phyloP scores from a whole-genome alignment of 2,329 filamentous ascomycete genomes.

The Colletotrichum higginsianum region DNA sequence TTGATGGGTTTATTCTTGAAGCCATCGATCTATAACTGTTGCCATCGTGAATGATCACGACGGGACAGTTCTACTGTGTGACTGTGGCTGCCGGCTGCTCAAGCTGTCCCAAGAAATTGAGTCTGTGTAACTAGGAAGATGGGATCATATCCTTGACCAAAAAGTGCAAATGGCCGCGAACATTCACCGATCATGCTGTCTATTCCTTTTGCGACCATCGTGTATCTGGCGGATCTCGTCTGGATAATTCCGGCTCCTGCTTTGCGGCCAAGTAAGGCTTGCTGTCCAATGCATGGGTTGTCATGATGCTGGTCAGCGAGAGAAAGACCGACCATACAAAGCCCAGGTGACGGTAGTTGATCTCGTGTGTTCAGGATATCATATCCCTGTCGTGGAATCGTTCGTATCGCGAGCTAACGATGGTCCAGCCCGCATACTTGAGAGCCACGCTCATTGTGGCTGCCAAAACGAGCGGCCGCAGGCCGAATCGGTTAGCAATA shows the following conservation, averaged over 20 bases:
- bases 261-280: neutral
- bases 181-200: neutral
- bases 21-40: neutral
- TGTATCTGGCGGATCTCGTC: neutral
- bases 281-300: neutral
- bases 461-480: slow-evolving; percentile 4
- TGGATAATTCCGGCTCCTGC: slow-evolving; percentile 3
- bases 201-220: neutral
- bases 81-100: neutral
- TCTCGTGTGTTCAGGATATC: neutral
- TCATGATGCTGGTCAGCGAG: slow-evolving; percentile 3
- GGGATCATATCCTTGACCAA: too few relatives aligned
- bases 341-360: slow-evolving; percentile 1
- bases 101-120: neutral
- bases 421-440: slow-evolving; percentile 18
- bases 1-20: too few relatives aligned
- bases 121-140: neutral
- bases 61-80: too few relatives aligned
- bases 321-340: neutral
- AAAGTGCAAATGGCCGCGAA: neutral
- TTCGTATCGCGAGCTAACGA: neutral
- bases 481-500: slow-evolving; percentile 8
- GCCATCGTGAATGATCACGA: neutral
- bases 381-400: neutral
- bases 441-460: slow-evolving; percentile 10